Evolutionary conservation across 2,329 filamentous ascomycete species (phyloP).

Genomic region (Pseudogymnoascus sp.): DNA sequence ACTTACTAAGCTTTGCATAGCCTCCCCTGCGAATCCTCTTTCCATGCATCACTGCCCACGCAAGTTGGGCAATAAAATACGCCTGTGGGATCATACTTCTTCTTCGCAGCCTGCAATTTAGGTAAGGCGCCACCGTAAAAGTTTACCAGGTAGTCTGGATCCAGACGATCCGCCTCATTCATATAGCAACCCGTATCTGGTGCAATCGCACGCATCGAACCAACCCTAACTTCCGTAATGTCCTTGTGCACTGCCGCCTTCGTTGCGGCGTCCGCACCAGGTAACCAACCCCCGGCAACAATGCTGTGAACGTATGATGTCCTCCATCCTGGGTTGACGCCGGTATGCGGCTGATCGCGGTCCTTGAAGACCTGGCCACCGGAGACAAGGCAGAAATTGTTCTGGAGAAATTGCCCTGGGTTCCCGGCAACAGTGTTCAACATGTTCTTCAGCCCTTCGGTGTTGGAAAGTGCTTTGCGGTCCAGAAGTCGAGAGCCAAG

Average conservation of each 20-base stretch:
- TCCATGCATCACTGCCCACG: conserved; percentile 32
- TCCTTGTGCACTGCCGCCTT: conserved; percentile 22
- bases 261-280: conserved; percentile 14
- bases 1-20: neutral
- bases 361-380: conserved; percentile 28
- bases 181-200: conserved; percentile 36
- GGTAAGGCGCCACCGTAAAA: conserved; percentile 33
- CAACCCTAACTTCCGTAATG: conserved; percentile 27
- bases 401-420: conserved; percentile 20
- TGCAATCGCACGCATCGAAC: conserved; percentile 30
- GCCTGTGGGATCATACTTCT: conserved; percentile 28
- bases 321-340: conserved; percentile 27
- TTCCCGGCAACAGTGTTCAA: conserved; percentile 25
- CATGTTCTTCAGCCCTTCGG: conserved; percentile 18
- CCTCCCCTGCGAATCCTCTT: neutral
- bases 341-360: conserved; percentile 22
- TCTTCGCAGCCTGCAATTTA: conserved; percentile 29
- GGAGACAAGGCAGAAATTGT: conserved; percentile 25
- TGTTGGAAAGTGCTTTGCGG: conserved; percentile 18
- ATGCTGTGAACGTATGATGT: conserved; percentile 19
- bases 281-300: conserved; percentile 14
- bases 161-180: conserved; percentile 35
- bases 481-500: conserved; percentile 27
- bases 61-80: conserved; percentile 34
- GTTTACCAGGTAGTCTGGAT: conserved; percentile 27